These are phyloP conservation scores for Zygosaccharomyces pseudobailii DNA, from an alignment of 1,139 yeast species.

Conservation along the genomic window DNA sequence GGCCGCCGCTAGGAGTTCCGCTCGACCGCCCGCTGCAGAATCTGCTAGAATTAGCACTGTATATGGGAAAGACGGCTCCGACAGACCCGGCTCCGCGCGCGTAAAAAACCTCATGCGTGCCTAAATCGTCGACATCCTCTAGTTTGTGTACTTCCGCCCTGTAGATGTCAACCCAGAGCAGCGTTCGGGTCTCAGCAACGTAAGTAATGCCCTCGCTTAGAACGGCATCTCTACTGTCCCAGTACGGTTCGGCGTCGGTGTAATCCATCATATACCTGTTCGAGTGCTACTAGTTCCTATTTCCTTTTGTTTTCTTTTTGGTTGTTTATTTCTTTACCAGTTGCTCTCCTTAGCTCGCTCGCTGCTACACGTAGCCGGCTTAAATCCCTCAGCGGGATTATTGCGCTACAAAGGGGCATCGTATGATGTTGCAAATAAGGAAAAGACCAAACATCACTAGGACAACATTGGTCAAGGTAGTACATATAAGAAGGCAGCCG, in stretches of 20 bases:
- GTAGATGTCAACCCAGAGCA: conserved; percentile 68
- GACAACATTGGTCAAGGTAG: neutral
- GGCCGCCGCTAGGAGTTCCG: too few relatives aligned
- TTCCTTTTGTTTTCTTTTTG: neutral
- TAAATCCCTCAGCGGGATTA: conserved; percentile 2
- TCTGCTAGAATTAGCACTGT: conserved; percentile 3
- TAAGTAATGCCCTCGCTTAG: conserved; percentile 67
- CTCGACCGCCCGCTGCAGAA: too few relatives aligned
- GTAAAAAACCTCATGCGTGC: conserved; percentile 17
- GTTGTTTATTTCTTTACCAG: neutral
- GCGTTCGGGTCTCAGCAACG: conserved; percentile 49
- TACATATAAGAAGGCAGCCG: neutral
- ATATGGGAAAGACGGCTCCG: conserved; percentile 62
- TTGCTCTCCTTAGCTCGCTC: neutral
- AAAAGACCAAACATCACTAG: neutral
- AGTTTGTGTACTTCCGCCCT: conserved; percentile 52
- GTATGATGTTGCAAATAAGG: neutral
- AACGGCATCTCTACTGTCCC: conserved; percentile 40
- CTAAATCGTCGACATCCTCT: conserved; percentile 25
- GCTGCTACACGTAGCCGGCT: neutral
- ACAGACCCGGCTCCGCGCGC: conserved; percentile 34
- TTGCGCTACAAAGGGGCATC: neutral
- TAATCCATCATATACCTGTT: conserved; percentile 5
- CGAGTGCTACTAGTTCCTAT: neutral
- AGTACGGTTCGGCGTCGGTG: conserved; percentile 13